Conservation (phyloP, 768 basidiomycete species). For the Trametes maxima region DNA sequence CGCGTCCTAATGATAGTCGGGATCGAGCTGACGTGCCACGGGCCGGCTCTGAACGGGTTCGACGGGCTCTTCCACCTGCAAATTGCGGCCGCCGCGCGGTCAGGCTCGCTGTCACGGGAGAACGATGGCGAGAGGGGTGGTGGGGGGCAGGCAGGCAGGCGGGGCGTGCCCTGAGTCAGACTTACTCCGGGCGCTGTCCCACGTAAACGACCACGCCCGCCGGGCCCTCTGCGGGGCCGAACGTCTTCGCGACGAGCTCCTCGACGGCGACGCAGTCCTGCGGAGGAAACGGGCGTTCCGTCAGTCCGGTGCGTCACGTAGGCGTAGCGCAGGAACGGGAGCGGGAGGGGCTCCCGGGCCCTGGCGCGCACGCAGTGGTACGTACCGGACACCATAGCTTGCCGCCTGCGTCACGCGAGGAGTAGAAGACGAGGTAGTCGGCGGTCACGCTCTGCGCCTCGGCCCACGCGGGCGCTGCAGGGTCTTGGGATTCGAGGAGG, state of each 20-base stretch:
- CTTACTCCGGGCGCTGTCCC: constrained; percentile 65
- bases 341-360: neutral
- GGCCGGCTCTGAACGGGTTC: constrained; percentile 61
- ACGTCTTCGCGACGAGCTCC: constrained; percentile 51
- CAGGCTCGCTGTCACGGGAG: neutral
- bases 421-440: constrained; percentile 67
- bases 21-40: constrained; percentile 60
- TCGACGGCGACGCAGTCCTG: constrained; percentile 74
- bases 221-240: constrained; percentile 47
- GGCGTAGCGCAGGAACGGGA: neutral
- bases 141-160: too few species aligned
- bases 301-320: constrained; percentile 19
- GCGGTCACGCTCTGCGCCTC: constrained; percentile 45
- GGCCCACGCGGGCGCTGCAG: constrained; percentile 34
- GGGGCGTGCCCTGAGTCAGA: constrained; percentile 8
- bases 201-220: constrained; percentile 68
- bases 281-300: constrained; percentile 9
- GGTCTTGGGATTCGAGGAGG: constrained; percentile 42
- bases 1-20: constrained; percentile 68
- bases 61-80: constrained; percentile 65
- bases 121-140: neutral
- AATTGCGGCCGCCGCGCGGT: neutral
- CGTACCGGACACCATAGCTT: constrained; percentile 72
- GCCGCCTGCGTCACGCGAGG: constrained; percentile 61
- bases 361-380: constrained; percentile 18